Evolutionary conservation across 177 flowering plant species (phyloP).

Genomic region (Vitis hybrid): DNA sequence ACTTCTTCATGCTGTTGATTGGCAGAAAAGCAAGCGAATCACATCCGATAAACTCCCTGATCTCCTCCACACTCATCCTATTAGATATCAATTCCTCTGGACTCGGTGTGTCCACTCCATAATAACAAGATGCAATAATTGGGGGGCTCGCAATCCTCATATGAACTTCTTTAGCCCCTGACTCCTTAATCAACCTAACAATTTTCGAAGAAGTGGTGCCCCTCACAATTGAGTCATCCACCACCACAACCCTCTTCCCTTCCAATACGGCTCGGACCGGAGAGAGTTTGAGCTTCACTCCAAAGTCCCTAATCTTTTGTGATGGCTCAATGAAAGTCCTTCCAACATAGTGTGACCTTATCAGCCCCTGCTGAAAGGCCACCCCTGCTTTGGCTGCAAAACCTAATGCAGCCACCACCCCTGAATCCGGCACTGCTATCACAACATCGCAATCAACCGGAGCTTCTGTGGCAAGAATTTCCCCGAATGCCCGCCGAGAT

Average conservation of each 20-base stretch:
- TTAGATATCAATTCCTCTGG: slow-evolving; percentile 78
- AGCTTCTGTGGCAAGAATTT: slow-evolving; percentile 59
- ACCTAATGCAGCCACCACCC: slow-evolving; percentile 88
- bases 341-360: slow-evolving; percentile 84
- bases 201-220: slow-evolving; percentile 87
- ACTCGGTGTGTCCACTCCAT: slow-evolving; percentile 91
- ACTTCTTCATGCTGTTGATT: slow-evolving; percentile 55
- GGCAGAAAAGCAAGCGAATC: slow-evolving; percentile 86
- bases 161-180: slow-evolving; percentile 90
- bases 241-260: slow-evolving; percentile 90
- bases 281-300: slow-evolving; percentile 83
- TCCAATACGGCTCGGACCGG: slow-evolving; percentile 74
- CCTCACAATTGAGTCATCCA: slow-evolving; percentile 93
- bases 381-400: slow-evolving; percentile 81
- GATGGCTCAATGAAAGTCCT: slow-evolving; percentile 93
- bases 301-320: slow-evolving; percentile 85
- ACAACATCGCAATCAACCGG: slow-evolving; percentile 96
- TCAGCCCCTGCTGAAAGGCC: slow-evolving; percentile 78
- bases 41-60: slow-evolving; percentile 68
- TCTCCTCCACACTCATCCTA: slow-evolving; percentile 72
- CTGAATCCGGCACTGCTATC: slow-evolving; percentile 92
- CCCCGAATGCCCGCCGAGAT: slow-evolving; percentile 48
- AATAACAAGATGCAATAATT: slow-evolving; percentile 78
- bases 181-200: slow-evolving; percentile 77
- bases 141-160: slow-evolving; percentile 95